These are phyloP conservation scores for Amanita phalloides DNA, from an alignment of 768 basidiomycete genomes.

Conservation along the genomic window DNA sequence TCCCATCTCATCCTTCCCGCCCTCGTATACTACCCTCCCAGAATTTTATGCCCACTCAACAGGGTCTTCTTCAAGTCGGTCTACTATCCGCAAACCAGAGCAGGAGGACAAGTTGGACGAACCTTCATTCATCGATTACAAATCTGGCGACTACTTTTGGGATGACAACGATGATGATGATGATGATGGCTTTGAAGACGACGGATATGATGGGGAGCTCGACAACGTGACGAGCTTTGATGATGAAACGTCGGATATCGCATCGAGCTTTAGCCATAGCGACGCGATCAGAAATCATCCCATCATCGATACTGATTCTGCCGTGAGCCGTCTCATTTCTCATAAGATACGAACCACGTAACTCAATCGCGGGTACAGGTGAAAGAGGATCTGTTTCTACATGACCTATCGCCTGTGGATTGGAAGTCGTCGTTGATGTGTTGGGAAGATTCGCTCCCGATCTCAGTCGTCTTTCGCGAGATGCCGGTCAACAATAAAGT, in stretches of 20 bases:
- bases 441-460: conserved; percentile 1
- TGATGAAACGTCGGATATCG: neutral
- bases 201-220: neutral
- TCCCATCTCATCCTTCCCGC: neutral
- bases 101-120: neutral
- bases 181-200: neutral
- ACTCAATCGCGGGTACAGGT: neutral
- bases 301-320: neutral
- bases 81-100: neutral
- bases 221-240: neutral
- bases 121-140: neutral
- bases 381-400: neutral
- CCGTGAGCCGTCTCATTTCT: neutral
- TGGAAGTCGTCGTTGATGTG: conserved; percentile 3
- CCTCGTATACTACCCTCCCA: neutral
- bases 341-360: neutral
- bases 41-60: neutral
- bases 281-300: conserved; percentile 3
- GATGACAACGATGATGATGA: conserved; percentile 3
- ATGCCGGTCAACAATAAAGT: neutral
- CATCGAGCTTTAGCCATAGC: neutral
- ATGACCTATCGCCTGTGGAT: neutral
- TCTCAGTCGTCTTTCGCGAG: neutral
- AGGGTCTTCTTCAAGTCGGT: neutral
- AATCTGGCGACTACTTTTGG: neutral